phyloP scores from a whole-genome alignment of 345 rosid species.

The Pistacia atlantica region DNA sequence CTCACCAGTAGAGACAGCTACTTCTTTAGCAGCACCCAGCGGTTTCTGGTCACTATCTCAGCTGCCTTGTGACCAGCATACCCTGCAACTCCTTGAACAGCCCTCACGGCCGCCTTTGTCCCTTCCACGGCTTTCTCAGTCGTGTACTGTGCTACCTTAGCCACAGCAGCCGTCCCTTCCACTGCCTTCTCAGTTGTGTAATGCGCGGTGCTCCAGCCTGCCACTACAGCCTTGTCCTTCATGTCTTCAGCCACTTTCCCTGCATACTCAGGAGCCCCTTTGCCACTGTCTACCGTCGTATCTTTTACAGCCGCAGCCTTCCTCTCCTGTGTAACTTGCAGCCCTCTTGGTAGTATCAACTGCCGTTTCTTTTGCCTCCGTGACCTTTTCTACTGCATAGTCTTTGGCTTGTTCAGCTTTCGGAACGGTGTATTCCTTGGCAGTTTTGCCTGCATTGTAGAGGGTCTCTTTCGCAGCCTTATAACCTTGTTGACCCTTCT shows the following conservation, averaged over 20 bases:
- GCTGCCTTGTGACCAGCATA: constrained; percentile 59
- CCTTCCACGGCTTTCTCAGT: constrained; percentile 63
- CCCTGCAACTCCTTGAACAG: constrained; percentile 46
- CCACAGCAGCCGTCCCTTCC: constrained; percentile 60
- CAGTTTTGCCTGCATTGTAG: constrained; percentile 20
- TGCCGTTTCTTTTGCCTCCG: constrained; percentile 26
- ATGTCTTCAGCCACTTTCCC: constrained; percentile 47
- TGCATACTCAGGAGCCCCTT: constrained; percentile 48
- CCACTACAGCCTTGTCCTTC: constrained; percentile 55
- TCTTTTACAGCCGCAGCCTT: constrained; percentile 44
- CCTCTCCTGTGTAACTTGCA: constrained; percentile 31
- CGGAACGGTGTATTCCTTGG: constrained; percentile 23
- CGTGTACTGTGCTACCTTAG: constrained; percentile 54
- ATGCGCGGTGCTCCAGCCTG: constrained; percentile 80
- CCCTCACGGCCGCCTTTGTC: constrained; percentile 55
- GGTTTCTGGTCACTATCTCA: constrained; percentile 68
- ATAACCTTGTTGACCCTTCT: constrained; percentile 30
- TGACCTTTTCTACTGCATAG: constrained; percentile 34
- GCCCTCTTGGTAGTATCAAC: constrained; percentile 27
- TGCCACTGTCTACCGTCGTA: constrained; percentile 49
- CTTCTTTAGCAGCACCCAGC: constrained; percentile 57
- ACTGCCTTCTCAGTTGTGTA: constrained; percentile 55
- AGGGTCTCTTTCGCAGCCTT: constrained; percentile 27
- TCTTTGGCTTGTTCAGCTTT: constrained; percentile 36
- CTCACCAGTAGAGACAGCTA: constrained; percentile 54